Base-by-base conservation (phyloP, 176 grass and related monocot genomes). In the Musa beccarii region DNA sequence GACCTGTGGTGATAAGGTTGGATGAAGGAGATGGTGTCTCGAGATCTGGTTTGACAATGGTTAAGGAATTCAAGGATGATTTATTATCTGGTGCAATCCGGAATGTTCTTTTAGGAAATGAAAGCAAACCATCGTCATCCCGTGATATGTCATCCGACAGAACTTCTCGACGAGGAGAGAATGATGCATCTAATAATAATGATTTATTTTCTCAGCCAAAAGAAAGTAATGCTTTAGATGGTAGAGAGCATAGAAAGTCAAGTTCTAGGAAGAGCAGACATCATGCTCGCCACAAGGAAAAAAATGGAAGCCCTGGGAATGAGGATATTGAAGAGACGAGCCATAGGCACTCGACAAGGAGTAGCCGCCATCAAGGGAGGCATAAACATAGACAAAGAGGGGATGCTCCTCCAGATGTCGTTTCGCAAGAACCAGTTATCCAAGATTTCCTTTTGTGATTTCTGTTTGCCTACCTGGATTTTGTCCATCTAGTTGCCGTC, bases 401-500 rank as follows among this genome's bases (percentile, higher is more conserved):
- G 67, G 75, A 68, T 28, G 73, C 63, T 74, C n/a, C 68, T 66
- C 59, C 54, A 73, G 80, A 81, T 65, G 76, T 72, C 24, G 34
- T 81, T 82, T 75, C 78, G 76, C 84, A 88, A 76, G 73, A 81
- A 84, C 81, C 87, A 53, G 85, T 84, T 55, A 87, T 96, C 74
- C 87, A 91, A 81, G 90, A 98, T 93, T 93, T 98, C 66, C 90
- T 98, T 84, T 86, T 98, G 56, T 98, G 88, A 82, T 65, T 53
- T 2, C 17, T 16, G 7, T 76, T 25, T 56, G 12, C 23, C 22
- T 25, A 34, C 21, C 4, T 34, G 34, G 34, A 43, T 43, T 43
- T 6, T 43, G 34, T 43, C 34, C 34, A 0, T 43, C 34, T 43
- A 43, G 34, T 43, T 57, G 21, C 51, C 34, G 10, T 29, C 29